phyloP scores from a whole-genome alignment of 139 green algal genomes.

The Closterium sp. region DNA sequence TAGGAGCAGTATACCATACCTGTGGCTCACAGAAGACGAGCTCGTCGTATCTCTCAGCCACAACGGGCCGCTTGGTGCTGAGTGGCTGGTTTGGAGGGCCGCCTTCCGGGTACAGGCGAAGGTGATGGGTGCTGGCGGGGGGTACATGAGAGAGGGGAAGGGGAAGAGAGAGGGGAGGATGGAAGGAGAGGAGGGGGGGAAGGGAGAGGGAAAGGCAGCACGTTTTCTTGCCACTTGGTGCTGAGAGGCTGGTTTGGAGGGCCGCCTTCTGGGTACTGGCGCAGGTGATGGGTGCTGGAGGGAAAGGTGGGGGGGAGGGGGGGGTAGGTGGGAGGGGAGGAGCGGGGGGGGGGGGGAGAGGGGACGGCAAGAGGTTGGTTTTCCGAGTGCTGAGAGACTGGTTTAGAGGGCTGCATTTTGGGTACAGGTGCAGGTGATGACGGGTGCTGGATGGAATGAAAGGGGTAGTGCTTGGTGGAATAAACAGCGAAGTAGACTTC shows the following conservation, averaged over 20 bases:
- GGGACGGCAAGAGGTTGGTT: neutral
- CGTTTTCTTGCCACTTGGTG: neutral
- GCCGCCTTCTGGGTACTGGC: neutral
- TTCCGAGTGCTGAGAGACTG: neutral
- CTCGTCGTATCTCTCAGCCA: slow-evolving; percentile 85
- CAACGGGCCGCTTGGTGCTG: slow-evolving; percentile 58
- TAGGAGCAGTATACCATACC: neutral
- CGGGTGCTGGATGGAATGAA: neutral
- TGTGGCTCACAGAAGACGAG: slow-evolving; percentile 83
- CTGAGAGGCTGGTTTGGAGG: neutral
- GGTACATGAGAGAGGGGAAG: neutral
- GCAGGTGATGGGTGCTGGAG: neutral
- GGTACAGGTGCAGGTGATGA: neutral
- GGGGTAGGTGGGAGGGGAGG: neutral
- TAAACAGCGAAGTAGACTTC: too few species aligned
- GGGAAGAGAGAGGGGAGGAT: slow-evolving; percentile 62
- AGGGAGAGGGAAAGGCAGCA: neutral
- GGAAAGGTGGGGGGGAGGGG: slow-evolving; percentile 71
- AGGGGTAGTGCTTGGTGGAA: neutral
- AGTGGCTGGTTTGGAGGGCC: slow-evolving; percentile 46
- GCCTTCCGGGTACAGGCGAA: slow-evolving; percentile 80
- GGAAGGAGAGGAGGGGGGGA: neutral
- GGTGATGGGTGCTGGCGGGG: slow-evolving; percentile 60
- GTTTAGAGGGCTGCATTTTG: neutral
- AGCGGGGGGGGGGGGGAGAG: neutral